phyloP scores from a whole-genome alignment of 768 basidiomycete species.

The Agrocybe chaxingu region DNA sequence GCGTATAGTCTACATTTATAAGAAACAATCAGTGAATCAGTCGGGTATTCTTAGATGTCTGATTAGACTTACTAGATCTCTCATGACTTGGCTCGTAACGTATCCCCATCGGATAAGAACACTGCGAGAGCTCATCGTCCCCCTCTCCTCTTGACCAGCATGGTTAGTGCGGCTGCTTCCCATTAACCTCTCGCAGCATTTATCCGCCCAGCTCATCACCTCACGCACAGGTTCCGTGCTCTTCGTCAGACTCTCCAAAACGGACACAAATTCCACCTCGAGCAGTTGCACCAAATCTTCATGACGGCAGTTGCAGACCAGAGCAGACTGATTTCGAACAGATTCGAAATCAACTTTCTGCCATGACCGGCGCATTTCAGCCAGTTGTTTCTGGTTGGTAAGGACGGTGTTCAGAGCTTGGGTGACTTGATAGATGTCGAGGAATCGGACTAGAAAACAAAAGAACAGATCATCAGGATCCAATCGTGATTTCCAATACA shows the following conservation, averaged over 20 bases:
- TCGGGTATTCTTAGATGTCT: conserved; percentile 2
- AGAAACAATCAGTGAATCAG: not conserved
- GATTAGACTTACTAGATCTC: conserved; percentile 66
- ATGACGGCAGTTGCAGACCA: conserved; percentile 91
- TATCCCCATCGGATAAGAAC: conserved; percentile 90
- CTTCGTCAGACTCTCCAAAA: conserved; percentile 71
- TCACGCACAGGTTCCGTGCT: conserved; percentile 79
- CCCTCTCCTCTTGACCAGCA: conserved; percentile 62
- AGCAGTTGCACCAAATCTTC: conserved; percentile 84
- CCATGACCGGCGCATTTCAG: conserved; percentile 88
- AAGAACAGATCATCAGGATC: conserved; percentile 5
- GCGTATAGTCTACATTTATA: conserved; percentile 66
- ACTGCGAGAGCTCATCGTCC: conserved; percentile 82
- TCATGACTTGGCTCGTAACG: conserved; percentile 90
- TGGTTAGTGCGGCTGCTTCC: conserved; percentile 56
- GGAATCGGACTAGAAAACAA: conserved; percentile 66
- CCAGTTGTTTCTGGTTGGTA: conserved; percentile 80
- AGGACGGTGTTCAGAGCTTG: conserved; percentile 87
- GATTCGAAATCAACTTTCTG: conserved; percentile 87
- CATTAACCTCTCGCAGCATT: conserved; percentile 84
- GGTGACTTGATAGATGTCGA: conserved; percentile 90
- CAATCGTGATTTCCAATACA: conserved; percentile 5
- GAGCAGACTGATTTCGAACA: conserved; percentile 87
- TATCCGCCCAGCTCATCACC: conserved; percentile 90
- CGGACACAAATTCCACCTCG: conserved; percentile 78